These are phyloP conservation scores for Stentor roeselii DNA, from an alignment of 73 alveolate species.

Conservation along the genomic window DNA sequence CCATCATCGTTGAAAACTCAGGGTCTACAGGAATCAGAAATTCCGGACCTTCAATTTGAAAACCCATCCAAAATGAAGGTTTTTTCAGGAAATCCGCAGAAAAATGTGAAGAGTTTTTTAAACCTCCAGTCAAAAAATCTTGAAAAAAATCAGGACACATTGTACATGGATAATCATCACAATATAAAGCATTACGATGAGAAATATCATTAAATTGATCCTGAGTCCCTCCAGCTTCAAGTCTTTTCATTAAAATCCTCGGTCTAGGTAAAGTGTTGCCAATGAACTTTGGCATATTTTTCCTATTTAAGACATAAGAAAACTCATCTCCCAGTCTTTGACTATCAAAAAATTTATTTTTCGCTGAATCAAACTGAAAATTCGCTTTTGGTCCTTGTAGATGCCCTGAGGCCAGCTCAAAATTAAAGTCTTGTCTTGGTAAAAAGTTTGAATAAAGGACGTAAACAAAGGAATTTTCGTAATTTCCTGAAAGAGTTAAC, in stretches of 20 bases:
- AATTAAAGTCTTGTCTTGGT: background rate
- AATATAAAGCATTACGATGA: too few relatives aligned
- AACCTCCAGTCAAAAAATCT: too few relatives aligned
- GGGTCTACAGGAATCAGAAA: too few relatives aligned
- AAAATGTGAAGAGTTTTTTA: too few relatives aligned
- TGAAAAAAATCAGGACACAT: too few relatives aligned
- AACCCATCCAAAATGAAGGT: too few relatives aligned
- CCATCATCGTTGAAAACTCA: too few relatives aligned
- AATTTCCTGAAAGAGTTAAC: background rate
- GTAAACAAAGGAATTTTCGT: background rate
- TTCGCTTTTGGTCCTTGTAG: background rate
- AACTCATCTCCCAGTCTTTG: constrained; percentile 52
- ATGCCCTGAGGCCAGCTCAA: background rate
- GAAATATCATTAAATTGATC: background rate
- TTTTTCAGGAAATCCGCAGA: too few relatives aligned
- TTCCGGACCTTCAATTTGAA: too few relatives aligned
- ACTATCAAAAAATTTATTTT: constrained; percentile 31
- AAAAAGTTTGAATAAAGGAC: background rate
- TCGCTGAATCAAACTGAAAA: background rate
- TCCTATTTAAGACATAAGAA: constrained; percentile 51
- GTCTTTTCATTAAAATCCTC: constrained; percentile 46
- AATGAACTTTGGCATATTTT: constrained; percentile 43
- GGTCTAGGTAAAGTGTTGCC: constrained; percentile 70
- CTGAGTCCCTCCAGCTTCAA: constrained; percentile 33
- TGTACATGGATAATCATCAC: too few relatives aligned